Percentiles rank a stretch among this genome's conserved stretches.
phyloP scores from a whole-genome alignment of 2,329 filamentous ascomycete genomes.

The Aspergillus ochraceus region DNA sequence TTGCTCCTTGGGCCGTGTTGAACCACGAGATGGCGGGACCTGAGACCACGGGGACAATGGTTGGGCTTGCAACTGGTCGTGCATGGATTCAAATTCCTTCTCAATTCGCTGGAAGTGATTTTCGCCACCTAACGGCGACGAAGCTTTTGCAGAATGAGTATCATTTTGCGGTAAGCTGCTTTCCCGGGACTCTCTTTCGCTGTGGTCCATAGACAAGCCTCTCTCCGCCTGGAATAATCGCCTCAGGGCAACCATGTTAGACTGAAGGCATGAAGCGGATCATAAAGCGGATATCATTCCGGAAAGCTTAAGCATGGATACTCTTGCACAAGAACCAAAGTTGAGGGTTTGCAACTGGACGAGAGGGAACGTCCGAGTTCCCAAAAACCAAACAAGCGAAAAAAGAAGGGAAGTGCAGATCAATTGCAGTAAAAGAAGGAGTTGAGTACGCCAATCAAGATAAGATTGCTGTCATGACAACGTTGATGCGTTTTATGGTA shows the following conservation, averaged over 20 bases:
- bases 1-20: conserved; percentile 19
- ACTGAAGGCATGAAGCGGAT: background rate
- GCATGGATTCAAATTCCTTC: conserved; percentile 40
- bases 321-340: background rate
- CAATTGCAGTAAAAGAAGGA: background rate
- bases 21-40: conserved; percentile 23
- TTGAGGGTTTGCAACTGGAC: background rate
- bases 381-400: background rate
- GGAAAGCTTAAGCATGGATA: background rate
- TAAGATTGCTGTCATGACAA: conserved; percentile 9
- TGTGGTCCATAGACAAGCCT: conserved; percentile 13
- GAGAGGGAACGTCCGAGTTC: background rate
- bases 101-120: conserved; percentile 40
- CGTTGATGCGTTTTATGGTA: background rate
- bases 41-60: conserved; percentile 28
- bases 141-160: conserved; percentile 10
- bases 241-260: conserved; percentile 35
- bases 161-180: background rate
- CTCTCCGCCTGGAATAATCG: conserved; percentile 35
- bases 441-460: background rate
- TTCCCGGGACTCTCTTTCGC: conserved; percentile 7
- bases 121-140: conserved; percentile 25
- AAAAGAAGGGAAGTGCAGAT: background rate
- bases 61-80: conserved; percentile 34
- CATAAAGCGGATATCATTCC: background rate